Conservation (phyloP, 2,329 filamentous ascomycete genomes). For the Botrytis porri region DNA sequence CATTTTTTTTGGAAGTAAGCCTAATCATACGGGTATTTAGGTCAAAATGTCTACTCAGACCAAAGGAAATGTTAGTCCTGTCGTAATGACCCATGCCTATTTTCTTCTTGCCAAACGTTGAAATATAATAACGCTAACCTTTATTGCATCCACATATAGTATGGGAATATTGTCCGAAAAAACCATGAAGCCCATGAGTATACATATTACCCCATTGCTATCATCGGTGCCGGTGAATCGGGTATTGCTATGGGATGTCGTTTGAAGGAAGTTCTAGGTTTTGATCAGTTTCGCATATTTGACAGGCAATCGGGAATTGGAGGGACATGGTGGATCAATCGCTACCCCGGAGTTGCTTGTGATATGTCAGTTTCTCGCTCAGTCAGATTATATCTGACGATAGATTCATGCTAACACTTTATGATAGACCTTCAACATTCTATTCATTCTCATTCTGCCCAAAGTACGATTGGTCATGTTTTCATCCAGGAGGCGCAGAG, state of each 20-base stretch:
- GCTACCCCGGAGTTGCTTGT: constrained; percentile 53
- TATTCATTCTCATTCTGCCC: constrained; percentile 62
- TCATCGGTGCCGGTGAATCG: constrained; percentile 57
- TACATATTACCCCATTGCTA: constrained; percentile 44
- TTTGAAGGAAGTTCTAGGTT: constrained; percentile 51
- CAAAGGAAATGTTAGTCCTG: background rate
- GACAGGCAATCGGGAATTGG: constrained; percentile 55
- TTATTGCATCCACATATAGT: constrained; percentile 19
- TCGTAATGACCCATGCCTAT: background rate
- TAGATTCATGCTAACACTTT: background rate
- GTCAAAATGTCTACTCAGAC: background rate
- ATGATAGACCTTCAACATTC: constrained; percentile 50
- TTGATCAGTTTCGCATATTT: constrained; percentile 57
- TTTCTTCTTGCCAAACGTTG: background rate
- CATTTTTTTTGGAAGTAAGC: background rate
- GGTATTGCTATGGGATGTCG: constrained; percentile 59
- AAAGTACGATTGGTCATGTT: constrained; percentile 55
- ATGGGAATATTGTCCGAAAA: constrained; percentile 40
- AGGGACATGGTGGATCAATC: constrained; percentile 54
- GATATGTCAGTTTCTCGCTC: constrained; percentile 43
- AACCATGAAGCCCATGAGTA: constrained; percentile 42
- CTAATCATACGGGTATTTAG: background rate
- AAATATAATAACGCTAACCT: background rate
- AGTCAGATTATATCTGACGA: background rate
- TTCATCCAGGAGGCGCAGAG: constrained; percentile 59